phyloP scores from a whole-genome alignment of 805 yeast genomes.

The Wickerhamomyces canadensis region DNA sequence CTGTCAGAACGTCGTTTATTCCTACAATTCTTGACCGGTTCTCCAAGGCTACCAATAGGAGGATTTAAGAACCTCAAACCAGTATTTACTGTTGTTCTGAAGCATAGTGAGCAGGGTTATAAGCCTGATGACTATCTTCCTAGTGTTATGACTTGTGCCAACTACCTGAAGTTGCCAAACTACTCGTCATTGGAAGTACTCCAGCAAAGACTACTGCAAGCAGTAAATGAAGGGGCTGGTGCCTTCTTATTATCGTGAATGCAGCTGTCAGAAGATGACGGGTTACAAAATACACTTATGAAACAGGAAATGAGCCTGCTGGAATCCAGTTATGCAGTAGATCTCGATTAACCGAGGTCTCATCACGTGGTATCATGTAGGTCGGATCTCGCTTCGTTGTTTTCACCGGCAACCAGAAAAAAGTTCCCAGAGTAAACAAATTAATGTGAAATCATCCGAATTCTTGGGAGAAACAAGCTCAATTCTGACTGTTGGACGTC shows the following conservation, averaged over 20 bases:
- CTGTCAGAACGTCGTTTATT: slow-evolving; percentile 60
- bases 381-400: no score
- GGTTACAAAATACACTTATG: no score
- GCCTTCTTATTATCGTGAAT: slow-evolving; percentile 66
- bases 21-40: slow-evolving; percentile 84
- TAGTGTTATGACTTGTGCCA: slow-evolving; percentile 98
- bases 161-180: slow-evolving; percentile 83
- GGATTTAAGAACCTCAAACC: slow-evolving; percentile 85
- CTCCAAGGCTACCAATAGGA: slow-evolving; percentile 90
- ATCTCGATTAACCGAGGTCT: no score
- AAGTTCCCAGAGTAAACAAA: no score
- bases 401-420: no score
- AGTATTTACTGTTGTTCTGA: slow-evolving; percentile 79
- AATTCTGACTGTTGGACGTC: no score
- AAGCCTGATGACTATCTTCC: slow-evolving; percentile 80
- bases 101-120: slow-evolving; percentile 66
- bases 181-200: slow-evolving; percentile 62
- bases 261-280: no score
- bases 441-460: no score
- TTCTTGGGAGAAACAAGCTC: no score
- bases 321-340: not conserved
- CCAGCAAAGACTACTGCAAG: slow-evolving; percentile 53
- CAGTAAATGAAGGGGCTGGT: slow-evolving; percentile 84
- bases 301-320: not conserved
- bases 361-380: no score